Evolutionary conservation across 805 yeast species (phyloP), one percentile per base, ranked within the genome.

Genomic region (Myxozyma vanderwaltii): DNA sequence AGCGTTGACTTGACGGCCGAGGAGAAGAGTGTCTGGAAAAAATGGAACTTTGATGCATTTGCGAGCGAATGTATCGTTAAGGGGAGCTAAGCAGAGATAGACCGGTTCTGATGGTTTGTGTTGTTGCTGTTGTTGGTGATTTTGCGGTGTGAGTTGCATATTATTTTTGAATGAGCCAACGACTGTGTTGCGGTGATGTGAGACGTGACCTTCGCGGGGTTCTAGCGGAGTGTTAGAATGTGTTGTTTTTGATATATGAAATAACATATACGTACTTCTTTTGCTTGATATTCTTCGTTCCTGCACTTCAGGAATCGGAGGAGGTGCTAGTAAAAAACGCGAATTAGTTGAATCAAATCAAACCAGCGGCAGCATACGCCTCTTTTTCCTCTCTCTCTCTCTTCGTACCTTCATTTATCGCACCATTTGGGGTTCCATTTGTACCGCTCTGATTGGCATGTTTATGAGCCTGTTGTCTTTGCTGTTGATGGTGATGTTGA

Each of bases 1-100:
- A 2, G 88, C 67, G 57, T 76, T 78, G 78, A 64, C 86, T 48
- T 96, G 98, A 56, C 99, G 81, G 1, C 99, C 99, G 24, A 94
- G 77, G 70, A 89, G 89, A 53, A 91, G 75, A 2, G 89, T 85
- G 13, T 88, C 91, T 0, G 99, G 99, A 59, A 77, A 79, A 58
- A 82, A 79, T 0, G 98, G 97, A 6, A 94, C 85, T 13, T 82
- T 83, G 40, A 94, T 76, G 53, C 86, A 84, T 71, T 92, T 94
- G 58, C 85, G 80, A 41, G 85, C 88, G 70, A 91, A 91, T 0
- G 97, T 86, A 51, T 83, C 89, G 72, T 92, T 92, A 50, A 91
- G 75, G 0, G 97, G 85, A 13, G 82, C 73, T 50, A 94, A 76
- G n/a, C 49, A 44, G 7, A 64, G 24, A 41, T 51, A 59, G 12